Conservation (phyloP, 148 eudicot genomes). For the Salicornia ramosissima region DNA sequence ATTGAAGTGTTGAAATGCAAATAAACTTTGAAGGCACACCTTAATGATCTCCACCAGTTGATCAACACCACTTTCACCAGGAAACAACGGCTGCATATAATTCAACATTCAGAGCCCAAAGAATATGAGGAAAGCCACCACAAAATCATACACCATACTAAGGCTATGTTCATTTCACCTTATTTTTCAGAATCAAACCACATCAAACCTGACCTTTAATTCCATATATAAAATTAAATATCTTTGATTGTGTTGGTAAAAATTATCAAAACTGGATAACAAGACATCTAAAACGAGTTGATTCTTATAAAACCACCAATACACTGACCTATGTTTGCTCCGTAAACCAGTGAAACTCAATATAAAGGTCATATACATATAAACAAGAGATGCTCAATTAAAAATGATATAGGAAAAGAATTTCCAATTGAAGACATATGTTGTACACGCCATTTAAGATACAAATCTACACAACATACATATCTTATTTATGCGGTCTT, state of each 20-base stretch:
- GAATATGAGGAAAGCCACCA: neutral
- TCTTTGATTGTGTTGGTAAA: too few species aligned
- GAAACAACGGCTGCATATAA: constrained; percentile 79
- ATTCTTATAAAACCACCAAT: too few species aligned
- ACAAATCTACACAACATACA: too few species aligned
- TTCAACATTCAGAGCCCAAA: constrained; percentile 11
- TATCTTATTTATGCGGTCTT: too few species aligned
- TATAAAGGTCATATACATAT: neutral
- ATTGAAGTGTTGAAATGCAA: too few species aligned
- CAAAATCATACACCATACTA: neutral
- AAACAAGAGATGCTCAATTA: neutral
- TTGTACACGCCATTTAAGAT: too few species aligned
- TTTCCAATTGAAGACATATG: neutral
- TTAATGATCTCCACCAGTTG: constrained; percentile 94
- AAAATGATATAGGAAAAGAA: neutral
- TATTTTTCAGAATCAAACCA: too few species aligned
- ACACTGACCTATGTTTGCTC: neutral
- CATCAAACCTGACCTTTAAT: too few species aligned
- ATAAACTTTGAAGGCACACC: constrained; percentile 31
- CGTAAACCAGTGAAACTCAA: neutral
- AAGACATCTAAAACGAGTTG: too few species aligned
- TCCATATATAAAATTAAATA: too few species aligned
- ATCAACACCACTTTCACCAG: constrained; percentile 98
- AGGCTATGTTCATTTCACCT: neutral
- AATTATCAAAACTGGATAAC: too few species aligned